Base-by-base conservation (phyloP, 331 rosid species). In the Spiraea crenata region DNA sequence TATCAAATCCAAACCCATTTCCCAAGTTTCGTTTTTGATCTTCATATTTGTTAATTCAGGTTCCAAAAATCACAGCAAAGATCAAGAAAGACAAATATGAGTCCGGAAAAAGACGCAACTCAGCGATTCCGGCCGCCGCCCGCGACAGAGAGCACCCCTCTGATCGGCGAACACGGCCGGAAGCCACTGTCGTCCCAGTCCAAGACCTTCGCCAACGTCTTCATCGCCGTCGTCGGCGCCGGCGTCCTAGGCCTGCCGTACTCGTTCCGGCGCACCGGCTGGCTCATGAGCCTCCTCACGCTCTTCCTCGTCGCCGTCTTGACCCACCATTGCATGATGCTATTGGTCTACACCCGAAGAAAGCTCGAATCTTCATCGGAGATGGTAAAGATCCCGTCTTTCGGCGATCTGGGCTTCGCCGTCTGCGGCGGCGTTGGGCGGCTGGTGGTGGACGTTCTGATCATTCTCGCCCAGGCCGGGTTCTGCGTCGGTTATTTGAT, bases 191-290 rank as follows among this genome's bases (percentile, higher is more conserved):
- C 86, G 1, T 86, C 90, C 9, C 75, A 47, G 49, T 57, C 74
- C 62, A 86, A 86, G 79, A 83, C 88, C 31, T 86, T 86, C 58
- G 88, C 90, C 59, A 86, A 86, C 51, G 88, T 86, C 42, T 83
- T 86, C 70, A 86, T 86, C 63, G 85, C 88, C 37, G 67, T 81
- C 40, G 88, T 86, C 12, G 90, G 90, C 5, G 87, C 86, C 19
- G 90, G 88, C 3, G 88, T 86, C 34, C 77, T 86, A 5, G 90
- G 90, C 35, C 74, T 86, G 46, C 86, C 90, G 7, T 86, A 86
- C 57, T 72, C 90, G 12, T 86, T 86, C 70, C 81, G 74, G 79
- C 82, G 86, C 25, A 78, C 84, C 4, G 90, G 90, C 1, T 86
- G 90, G 90, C 31, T 69, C 63, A 72, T 57, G 65, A 68, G 78